Conservation (phyloP, 2,329 filamentous ascomycete species). For the Epichloe aotearoae region DNA sequence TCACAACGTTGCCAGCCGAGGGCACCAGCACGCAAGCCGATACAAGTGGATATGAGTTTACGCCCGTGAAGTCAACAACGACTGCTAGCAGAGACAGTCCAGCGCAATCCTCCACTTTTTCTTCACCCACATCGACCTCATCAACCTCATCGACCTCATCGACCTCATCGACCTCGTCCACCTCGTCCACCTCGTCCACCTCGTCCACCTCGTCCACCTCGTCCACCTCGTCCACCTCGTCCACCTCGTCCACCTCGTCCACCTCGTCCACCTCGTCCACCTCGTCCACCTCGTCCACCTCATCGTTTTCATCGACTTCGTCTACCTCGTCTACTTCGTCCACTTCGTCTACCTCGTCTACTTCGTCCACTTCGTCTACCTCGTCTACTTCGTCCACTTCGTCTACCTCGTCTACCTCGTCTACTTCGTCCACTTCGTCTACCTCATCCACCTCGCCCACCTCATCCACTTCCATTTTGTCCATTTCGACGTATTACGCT, state of each 20-base stretch:
- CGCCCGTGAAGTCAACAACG: slow-evolving; percentile 4
- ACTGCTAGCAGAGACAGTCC: neutral
- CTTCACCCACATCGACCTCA: neutral
- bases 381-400: accelerated
- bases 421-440: neutral
- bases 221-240: neutral
- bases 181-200: accelerated
- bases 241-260: accelerated
- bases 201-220: accelerated
- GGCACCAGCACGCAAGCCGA: slow-evolving; percentile 15
- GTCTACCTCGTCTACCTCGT: accelerated
- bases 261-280: neutral
- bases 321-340: neutral
- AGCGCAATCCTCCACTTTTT: neutral
- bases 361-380: neutral
- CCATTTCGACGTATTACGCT: neutral
- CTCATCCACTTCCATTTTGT: neutral
- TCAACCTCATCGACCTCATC: neutral
- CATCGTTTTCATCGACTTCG: neutral
- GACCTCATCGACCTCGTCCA: neutral
- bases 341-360: accelerated
- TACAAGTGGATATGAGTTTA: slow-evolving; percentile 12
- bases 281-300: neutral
- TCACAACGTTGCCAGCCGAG: slow-evolving; percentile 11
- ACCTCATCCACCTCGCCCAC: neutral